Percentiles rank a stretch among this genome's conserved stretches.
Conservation (phyloP, 169 alveolate genomes). For the Neospora caninum region DNA sequence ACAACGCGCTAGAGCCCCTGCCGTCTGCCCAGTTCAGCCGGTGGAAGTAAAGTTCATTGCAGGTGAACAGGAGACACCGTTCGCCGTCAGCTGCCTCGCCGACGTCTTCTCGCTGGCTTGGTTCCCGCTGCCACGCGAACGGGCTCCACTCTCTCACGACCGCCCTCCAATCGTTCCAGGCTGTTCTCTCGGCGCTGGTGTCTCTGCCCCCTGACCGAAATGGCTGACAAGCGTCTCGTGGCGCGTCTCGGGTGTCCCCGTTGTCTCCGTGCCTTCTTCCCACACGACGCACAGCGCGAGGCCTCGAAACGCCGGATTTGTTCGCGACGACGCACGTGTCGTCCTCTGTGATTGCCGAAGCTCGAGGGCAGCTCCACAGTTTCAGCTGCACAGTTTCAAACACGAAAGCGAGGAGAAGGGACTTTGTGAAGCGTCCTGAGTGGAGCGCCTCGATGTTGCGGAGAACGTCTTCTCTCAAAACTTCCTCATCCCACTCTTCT, state of each 20-base stretch:
- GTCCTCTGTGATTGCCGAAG: no score
- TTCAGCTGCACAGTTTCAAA: background rate
- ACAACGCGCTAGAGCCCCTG: slow-evolving; percentile 34
- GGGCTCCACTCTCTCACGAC: background rate
- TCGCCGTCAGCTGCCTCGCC: background rate
- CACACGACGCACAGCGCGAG: no score
- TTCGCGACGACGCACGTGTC: no score
- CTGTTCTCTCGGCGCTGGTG: background rate
- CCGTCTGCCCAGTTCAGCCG: slow-evolving; percentile 33
- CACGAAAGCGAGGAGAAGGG: background rate
- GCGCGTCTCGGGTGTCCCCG: no score
- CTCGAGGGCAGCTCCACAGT: background rate
- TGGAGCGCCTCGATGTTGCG: background rate
- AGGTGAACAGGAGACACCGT: background rate
- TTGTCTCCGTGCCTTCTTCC: no score
- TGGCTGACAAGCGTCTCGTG: background rate
- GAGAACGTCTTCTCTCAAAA: background rate
- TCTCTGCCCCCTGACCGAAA: background rate
- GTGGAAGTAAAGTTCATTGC: slow-evolving; percentile 14
- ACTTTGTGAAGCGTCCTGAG: background rate
- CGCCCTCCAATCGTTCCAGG: background rate
- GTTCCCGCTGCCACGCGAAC: background rate
- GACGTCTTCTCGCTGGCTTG: background rate
- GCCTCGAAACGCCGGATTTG: no score
- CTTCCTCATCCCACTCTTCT: slow-evolving; percentile 33